A percentile compares a stretch with the other conserved stretches of the same genome.
Conservation (phyloP, 257 asterid species). For the Paraleonurus japonicus region DNA sequence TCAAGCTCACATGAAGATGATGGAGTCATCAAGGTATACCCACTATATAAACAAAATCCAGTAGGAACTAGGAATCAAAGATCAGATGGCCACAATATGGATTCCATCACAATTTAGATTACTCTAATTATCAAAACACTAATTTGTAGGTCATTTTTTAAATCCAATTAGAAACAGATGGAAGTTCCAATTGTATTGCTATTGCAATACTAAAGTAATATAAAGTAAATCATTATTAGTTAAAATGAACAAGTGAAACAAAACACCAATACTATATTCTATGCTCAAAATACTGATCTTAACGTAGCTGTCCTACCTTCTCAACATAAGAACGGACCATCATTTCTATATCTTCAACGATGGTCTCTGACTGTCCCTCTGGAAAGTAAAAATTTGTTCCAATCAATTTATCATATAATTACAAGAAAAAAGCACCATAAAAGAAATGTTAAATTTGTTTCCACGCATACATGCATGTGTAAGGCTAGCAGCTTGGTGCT, state of each 20-base stretch:
- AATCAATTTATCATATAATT: constrained; percentile 18
- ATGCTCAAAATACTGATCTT: background rate
- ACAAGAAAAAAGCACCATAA: constrained; percentile 17
- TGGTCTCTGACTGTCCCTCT: constrained; percentile 93
- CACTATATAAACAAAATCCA: background rate
- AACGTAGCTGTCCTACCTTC: constrained; percentile 50
- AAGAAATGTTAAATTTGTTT: background rate
- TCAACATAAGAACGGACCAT: constrained; percentile 98
- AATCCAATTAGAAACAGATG: background rate
- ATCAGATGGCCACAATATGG: background rate
- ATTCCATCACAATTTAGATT: background rate
- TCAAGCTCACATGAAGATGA: background rate
- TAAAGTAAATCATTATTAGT: constrained; percentile 5
- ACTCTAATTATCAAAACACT: background rate
- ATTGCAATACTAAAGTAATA: background rate
- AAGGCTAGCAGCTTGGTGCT: constrained; percentile 37
- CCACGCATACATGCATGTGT: background rate
- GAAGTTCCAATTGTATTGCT: background rate
- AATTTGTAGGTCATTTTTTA: background rate
- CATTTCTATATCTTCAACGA: constrained; percentile 91
- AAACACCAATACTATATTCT: background rate
- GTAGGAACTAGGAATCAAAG: background rate
- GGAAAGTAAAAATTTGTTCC: constrained; percentile 27
- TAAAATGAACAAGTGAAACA: constrained; percentile 6
- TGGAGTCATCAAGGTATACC: background rate